These are phyloP conservation scores for Tulasnella calospora DNA, from an alignment of 768 basidiomycete genomes.

Conservation along the genomic window DNA sequence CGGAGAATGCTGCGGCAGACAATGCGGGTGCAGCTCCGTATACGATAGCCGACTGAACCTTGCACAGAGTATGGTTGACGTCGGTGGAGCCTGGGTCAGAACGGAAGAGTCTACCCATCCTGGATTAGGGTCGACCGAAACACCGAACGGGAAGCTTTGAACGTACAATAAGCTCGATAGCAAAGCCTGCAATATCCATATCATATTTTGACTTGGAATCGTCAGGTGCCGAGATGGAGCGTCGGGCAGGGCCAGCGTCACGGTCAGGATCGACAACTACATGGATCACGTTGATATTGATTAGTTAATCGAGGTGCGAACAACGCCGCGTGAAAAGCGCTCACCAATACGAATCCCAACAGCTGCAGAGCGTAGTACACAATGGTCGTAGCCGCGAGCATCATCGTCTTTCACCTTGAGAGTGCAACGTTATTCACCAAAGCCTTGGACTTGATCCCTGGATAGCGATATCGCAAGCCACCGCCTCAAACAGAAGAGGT, in stretches of 20 bases:
- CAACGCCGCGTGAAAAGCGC: not conserved
- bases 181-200: not conserved
- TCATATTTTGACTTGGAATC: not conserved
- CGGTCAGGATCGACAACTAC: conserved; percentile 20
- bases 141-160: not conserved
- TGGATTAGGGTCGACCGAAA: not conserved
- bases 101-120: conserved; percentile 4
- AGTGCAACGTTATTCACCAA: not conserved
- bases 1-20: conserved; percentile 1
- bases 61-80: conserved; percentile 5
- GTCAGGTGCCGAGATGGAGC: not conserved
- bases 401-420: not conserved
- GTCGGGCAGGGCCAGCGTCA: conserved; percentile 10
- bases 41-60: conserved; percentile 10
- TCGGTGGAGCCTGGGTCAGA: not conserved
- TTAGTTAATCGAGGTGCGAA: not conserved
- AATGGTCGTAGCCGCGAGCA: conserved; percentile 2
- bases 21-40: conserved; percentile 17
- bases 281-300: not conserved
- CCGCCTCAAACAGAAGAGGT: not conserved
- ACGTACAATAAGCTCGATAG: not conserved
- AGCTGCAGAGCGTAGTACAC: conserved; percentile 11
- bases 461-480: not conserved
- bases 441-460: not conserved
- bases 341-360: not conserved